Percentiles rank a stretch among this genome's conserved stretches.
Conservation (phyloP, 169 alveolate species). For the Haemoproteus tartakovskyi region DNA sequence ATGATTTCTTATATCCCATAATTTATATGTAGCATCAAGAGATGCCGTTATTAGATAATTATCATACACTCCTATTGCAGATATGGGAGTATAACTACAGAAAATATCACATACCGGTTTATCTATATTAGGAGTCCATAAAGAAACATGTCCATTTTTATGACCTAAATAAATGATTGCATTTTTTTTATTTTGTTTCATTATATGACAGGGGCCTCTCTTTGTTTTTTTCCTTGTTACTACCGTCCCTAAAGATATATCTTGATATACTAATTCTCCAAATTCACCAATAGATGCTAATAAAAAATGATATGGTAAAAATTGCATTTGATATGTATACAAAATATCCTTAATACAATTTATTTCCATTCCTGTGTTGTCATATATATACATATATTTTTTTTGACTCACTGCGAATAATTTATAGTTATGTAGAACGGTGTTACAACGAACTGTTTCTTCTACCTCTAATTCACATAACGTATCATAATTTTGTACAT, state of each 20-base stretch:
- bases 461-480: conserved; percentile 72
- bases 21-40: conserved; percentile 84
- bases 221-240: conserved; percentile 89
- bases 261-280: conserved; percentile 92
- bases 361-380: conserved; percentile 91
- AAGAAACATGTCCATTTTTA: conserved; percentile 88
- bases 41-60: conserved; percentile 73
- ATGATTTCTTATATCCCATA: conserved; percentile 92
- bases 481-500: conserved; percentile 73
- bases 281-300: conserved; percentile 88
- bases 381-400: conserved; percentile 89
- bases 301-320: conserved; percentile 90
- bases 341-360: conserved; percentile 88
- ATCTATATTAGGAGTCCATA: conserved; percentile 94
- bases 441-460: conserved; percentile 57
- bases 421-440: conserved; percentile 89
- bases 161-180: conserved; percentile 92
- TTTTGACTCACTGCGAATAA: conserved; percentile 93
- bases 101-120: conserved; percentile 68
- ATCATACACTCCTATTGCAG: conserved; percentile 65
- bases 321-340: conserved; percentile 86
- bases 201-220: conserved; percentile 86
- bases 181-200: conserved; percentile 87
- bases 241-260: conserved; percentile 89
- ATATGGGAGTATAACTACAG: conserved; percentile 73